Conservation (phyloP, 768 basidiomycete genomes). For the Lentinula sp. region DNA sequence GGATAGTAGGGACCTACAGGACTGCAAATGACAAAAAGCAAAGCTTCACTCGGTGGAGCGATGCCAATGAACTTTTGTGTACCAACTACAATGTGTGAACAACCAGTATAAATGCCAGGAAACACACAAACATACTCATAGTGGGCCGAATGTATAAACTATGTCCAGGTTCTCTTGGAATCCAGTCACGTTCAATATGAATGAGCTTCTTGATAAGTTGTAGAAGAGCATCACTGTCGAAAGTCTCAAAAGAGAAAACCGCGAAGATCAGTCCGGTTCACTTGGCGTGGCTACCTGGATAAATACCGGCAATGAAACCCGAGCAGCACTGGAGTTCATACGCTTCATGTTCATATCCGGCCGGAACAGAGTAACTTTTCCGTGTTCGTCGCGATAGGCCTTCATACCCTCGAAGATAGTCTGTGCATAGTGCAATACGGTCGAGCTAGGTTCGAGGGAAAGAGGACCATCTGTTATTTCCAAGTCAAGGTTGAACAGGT, state of each 20-base stretch:
- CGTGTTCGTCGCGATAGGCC: conserved; percentile 74
- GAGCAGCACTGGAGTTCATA: conserved; percentile 79
- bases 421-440: conserved; percentile 92
- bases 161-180: conserved; percentile 82
- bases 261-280: neutral
- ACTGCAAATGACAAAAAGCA: conserved; percentile 80
- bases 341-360: conserved; percentile 98
- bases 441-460: conserved; percentile 63
- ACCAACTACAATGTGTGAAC: conserved; percentile 50
- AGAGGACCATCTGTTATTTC: conserved; percentile 58
- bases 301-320: conserved; percentile 72
- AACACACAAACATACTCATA: neutral
- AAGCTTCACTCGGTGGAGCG: conserved; percentile 68
- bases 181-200: conserved; percentile 82
- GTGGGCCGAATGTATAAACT: conserved; percentile 70
- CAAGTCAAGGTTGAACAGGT: neutral
- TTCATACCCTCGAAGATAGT: conserved; percentile 93
- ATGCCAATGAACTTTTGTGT: conserved; percentile 69
- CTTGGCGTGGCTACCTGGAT: neutral
- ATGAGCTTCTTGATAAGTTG: conserved; percentile 85
- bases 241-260: conserved; percentile 41
- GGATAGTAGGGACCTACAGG: conserved; percentile 86
- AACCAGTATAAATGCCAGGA: neutral
- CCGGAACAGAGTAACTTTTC: conserved; percentile 78
- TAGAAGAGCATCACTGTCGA: conserved; percentile 68